Base-by-base conservation (phyloP, 139 green algal genomes). In the Micromonas commoda region DNA sequence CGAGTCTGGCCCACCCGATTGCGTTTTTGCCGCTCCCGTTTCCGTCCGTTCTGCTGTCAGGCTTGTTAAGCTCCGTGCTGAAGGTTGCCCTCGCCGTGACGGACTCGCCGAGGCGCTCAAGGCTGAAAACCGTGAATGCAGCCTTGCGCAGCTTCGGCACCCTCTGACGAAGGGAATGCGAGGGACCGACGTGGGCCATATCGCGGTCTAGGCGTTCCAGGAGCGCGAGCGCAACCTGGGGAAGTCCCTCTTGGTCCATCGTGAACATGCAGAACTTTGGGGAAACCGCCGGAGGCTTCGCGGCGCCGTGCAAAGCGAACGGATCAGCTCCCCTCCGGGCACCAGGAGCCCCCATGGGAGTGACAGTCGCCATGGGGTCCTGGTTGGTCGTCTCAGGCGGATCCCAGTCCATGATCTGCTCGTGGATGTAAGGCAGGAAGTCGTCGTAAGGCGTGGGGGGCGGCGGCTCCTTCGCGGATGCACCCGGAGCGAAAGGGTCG, bases 261-360 rank as follows among this genome's bases (percentile, higher is more conserved):
- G 37, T 16, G 29, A 75, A 75, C 68, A 75, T 75, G 34, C 20
- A 29, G 23, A 75, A 61, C 23, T 75, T 70, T 31, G 28, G 63
- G 16, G 34, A 9, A 16, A 57, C 45, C 45, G 45, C 45, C 9
- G 45, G 45, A 57, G 45, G 9, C 9, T 57, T 57, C 45, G 45
- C 45, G 9, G 45, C 45, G 45, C 9, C 45, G 45, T 16, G 6
- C 24, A 32, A 23, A 32, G 16, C 5, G 63, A n/a, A n/a, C n/a
- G n/a, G n/a, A n/a, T n/a, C n/a, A n/a, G n/a, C n/a, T n/a, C n/a
- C n/a, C n/a, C n/a, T n/a, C n/a, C n/a, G n/a, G n/a, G n/a, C n/a
- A n/a, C n/a, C n/a, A n/a, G n/a, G n/a, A n/a, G n/a, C n/a, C n/a
- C n/a, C n/a, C n/a, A n/a, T n/a, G n/a, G n/a, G n/a, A n/a, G n/a